Conservation (phyloP, 2,329 filamentous ascomycete species). For the Neofusicoccum ribis region DNA sequence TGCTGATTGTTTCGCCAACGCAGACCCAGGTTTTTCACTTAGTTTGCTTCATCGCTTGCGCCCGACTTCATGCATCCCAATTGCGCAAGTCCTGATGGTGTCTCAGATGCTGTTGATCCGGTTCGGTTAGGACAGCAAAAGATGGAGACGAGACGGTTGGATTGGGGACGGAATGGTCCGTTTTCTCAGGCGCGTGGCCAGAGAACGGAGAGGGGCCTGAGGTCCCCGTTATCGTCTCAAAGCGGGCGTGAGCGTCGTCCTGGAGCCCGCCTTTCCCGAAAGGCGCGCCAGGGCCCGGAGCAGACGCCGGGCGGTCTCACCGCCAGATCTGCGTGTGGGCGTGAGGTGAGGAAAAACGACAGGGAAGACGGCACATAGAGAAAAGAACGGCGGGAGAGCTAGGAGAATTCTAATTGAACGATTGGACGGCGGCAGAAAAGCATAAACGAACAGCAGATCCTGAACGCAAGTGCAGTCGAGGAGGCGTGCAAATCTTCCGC, state of each 20-base stretch:
- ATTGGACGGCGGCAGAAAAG: not conserved
- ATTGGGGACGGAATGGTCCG: not conserved
- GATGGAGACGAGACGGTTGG: not conserved
- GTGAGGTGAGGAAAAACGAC: not conserved
- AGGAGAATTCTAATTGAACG: not conserved
- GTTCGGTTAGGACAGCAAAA: not conserved
- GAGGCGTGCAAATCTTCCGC: not conserved
- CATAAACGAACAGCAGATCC: constrained; percentile 1
- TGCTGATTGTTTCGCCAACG: not conserved
- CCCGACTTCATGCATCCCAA: not conserved
- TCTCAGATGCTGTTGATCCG: constrained; percentile 4
- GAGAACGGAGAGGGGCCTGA: not conserved
- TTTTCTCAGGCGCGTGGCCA: not conserved
- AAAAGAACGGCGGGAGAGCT: not conserved
- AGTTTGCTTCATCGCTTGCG: not conserved
- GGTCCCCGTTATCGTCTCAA: not conserved
- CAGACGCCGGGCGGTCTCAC: not conserved
- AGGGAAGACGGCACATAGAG: not conserved
- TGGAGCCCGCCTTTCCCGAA: not conserved
- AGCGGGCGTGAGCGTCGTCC: not conserved
- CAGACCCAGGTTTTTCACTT: not conserved
- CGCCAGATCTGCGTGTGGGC: not conserved
- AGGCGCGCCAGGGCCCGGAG: not conserved
- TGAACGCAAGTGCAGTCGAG: not conserved
- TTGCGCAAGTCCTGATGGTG: not conserved